Evolutionary conservation across 352 stramenopile genomes (phyloP).

Genomic region (Phytophthora rubi): DNA sequence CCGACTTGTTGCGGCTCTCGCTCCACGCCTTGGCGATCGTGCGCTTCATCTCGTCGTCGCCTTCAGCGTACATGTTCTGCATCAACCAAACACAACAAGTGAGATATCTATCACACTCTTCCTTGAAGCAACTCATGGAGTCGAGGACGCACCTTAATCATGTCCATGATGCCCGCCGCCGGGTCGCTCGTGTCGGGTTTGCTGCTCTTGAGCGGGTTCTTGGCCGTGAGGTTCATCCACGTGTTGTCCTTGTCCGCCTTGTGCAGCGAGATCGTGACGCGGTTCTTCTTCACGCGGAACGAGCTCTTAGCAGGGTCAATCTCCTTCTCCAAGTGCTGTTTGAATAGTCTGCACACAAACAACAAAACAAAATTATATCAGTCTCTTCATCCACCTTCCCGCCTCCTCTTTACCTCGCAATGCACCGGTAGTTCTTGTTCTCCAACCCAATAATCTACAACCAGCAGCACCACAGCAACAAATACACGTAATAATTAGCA

Average conservation of each 20-base stretch:
- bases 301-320: conserved; percentile 79
- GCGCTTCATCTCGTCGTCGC: conserved; percentile 90
- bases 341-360: conserved; percentile 53
- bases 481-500: not conserved
- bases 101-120: not conserved
- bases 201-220: conserved; percentile 67
- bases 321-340: conserved; percentile 84
- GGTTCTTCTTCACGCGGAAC: conserved; percentile 88
- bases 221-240: conserved; percentile 87
- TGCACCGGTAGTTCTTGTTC: conserved; percentile 76
- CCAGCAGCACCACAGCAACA: conserved; percentile 1
- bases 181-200: conserved; percentile 70
- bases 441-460: conserved; percentile 64
- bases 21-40: conserved; percentile 90
- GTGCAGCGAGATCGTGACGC: conserved; percentile 77
- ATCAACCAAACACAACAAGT: not conserved
- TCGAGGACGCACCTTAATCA: conserved; percentile 80
- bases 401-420: not conserved
- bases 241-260: conserved; percentile 80
- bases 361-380: conserved; percentile 8
- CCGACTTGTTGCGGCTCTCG: conserved; percentile 81
- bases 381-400: conserved; percentile 15
- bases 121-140: not conserved
- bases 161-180: conserved; percentile 88
- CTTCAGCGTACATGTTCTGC: conserved; percentile 90